Evolutionary conservation across 306 rosid genomes (phyloP), one percentile per base, ranked within the genome.

Genomic region (Cucurbita ficifolia): DNA sequence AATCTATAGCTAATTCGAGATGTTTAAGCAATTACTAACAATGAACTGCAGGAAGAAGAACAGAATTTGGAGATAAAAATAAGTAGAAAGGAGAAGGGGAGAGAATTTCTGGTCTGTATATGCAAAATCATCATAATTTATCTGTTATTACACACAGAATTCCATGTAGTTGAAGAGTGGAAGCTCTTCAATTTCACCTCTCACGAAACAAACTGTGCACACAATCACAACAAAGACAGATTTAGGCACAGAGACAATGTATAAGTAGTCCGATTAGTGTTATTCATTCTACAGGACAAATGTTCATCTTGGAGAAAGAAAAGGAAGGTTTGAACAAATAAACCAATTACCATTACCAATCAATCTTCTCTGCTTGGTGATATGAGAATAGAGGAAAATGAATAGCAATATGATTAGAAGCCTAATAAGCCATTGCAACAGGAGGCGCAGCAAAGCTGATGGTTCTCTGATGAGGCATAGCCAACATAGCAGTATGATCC

Each of bases 401-500:
- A 75, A 39, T 36, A 8, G 46, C 55, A 51, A 55, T 36, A 59
- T 22, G 16, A 49, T 45, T 43, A 75, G 72, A 61, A 33, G 22
- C n/a, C 87, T 88, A 94, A 58, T 91, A 94, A 84, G 96, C 97
- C 96, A 91, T 86, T 74, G 97, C 97, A 53, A 39, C 62, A 74
- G 77, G 68, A 3, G 90, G 78, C 21, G 78, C 85, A 55, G 90
- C 83, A 75, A 77, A 88, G 67, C 65, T 84, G 33, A 95, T 88
- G 70, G 79, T 88, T 87, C 96, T 89, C 73, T 95, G 99, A 59
- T 88, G 58, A 8, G 99, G 96, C 96, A 91, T 76, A 21, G 99
- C 91, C 52, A 95, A 92, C 99, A 95, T 95, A 21, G 83, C 83
- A 62, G 99, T 95, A 29, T 95, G 99, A 78, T 95, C 99, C 89